Evolutionary conservation across 2,329 filamentous ascomycete species (phyloP).

Genomic region (Chaetomium olivaceum): DNA sequence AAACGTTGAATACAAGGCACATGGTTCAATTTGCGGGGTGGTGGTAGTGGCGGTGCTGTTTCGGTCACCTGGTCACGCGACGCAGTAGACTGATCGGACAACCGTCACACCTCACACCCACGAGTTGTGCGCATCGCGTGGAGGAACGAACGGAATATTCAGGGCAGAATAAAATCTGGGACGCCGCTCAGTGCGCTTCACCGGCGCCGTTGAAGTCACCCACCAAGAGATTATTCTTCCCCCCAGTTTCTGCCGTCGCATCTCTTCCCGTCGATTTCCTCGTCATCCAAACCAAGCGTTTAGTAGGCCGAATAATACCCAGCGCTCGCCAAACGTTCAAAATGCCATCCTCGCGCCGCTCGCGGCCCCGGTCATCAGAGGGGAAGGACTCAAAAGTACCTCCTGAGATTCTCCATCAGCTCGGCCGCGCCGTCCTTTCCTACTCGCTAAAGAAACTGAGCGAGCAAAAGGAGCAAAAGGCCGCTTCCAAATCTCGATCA

Average conservation of each 20-base stretch:
- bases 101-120: slow-evolving; percentile 20
- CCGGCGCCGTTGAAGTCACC: background rate
- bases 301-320: background rate
- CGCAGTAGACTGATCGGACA: slow-evolving; percentile 19
- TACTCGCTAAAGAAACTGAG: slow-evolving; percentile 29
- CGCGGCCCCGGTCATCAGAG: background rate
- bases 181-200: too few species aligned
- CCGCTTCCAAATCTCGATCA: background rate
- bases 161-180: background rate
- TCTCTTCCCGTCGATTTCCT: background rate
- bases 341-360: slow-evolving; percentile 20
- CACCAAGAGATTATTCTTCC: background rate
- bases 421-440: slow-evolving; percentile 29
- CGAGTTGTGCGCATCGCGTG: slow-evolving; percentile 13
- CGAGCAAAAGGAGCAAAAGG: slow-evolving; percentile 8
- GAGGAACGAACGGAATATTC: background rate
- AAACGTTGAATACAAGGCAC: background rate
- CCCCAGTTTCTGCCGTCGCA: background rate
- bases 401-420: slow-evolving; percentile 27
- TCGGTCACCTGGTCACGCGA: slow-evolving; percentile 27
- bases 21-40: background rate
- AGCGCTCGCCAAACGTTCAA: background rate
- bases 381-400: background rate
- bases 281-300: background rate
- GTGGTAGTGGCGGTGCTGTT: slow-evolving; percentile 14